Base-by-base conservation (phyloP, 768 basidiomycete species). In the Exidia glandulosa region DNA sequence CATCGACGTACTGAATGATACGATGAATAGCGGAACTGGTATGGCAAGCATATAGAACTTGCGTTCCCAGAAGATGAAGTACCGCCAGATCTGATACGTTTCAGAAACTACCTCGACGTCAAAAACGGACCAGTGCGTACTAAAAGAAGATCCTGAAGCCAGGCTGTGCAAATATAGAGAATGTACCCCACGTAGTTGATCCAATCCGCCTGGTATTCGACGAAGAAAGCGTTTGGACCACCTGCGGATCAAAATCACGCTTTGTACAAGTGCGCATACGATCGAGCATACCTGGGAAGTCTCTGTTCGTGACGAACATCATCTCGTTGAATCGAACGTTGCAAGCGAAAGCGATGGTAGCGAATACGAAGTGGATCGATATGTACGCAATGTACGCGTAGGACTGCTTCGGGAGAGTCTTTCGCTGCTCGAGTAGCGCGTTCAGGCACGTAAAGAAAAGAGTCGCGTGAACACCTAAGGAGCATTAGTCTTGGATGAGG, bases 281-380 rank as follows among this genome's bases (percentile, higher is more conserved):
- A n/a, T n/a, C n/a, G n/a, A n/a, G n/a, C n/a, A n/a, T n/a, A n/a
- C n/a, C n/a, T 4, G 50, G 50, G 25, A 27, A 54, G 30, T 54
- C 50, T 13, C 50, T 23, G 50, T 54, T 54, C 25, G 25, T 31
- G 19, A 54, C 30, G 41, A 64, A 72, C 64, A 71, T 68, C 58
- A 61, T 57, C 62, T 72, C 63, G 25, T 65, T 67, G 57, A 65
- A 70, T 29, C 67, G 65, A 10, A 62, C 64, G 25, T 71, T 66
- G 2, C 63, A 62, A 27, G 64, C 61, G 57, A 68, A 63, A 48
- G 63, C 64, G 56, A 71, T 66, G n/a, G 70, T 70, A 59, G 66
- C 63, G 19, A 72, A 65, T 10, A 61, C 27, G 16, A 70, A 50
- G n/a, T 68, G 63, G 12, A 64, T 45, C 16, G 25, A 13, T n/a